phyloP scores from a whole-genome alignment of 2,329 filamentous ascomycete species.

The Lasiodiplodia hormozganensis region DNA sequence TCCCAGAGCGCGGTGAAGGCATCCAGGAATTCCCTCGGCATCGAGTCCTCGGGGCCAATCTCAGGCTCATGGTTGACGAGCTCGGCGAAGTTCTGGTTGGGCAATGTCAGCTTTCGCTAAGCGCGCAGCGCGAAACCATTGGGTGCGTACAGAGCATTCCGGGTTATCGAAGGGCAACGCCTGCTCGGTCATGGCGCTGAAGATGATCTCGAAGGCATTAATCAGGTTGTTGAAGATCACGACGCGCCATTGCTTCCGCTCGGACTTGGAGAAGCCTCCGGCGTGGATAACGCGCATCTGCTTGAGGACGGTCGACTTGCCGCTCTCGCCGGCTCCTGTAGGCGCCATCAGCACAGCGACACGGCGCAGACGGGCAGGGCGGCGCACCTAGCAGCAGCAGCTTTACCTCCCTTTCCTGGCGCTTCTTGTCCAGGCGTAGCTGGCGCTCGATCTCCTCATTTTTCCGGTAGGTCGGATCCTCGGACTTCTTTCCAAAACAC shows the following conservation, averaged over 20 bases:
- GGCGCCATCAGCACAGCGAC: slow-evolving; percentile 16
- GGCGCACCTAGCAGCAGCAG: slow-evolving; percentile 84
- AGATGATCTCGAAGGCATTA: slow-evolving; percentile 87
- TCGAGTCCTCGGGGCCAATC: slow-evolving; percentile 79
- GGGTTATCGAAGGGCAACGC: slow-evolving; percentile 78
- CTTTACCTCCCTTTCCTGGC: slow-evolving; percentile 86
- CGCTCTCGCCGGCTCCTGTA: slow-evolving; percentile 89
- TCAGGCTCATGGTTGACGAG: slow-evolving; percentile 81
- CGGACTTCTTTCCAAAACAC: slow-evolving; percentile 60
- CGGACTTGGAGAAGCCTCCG: slow-evolving; percentile 85
- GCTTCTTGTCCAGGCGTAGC: slow-evolving; percentile 87
- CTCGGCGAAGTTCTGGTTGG: slow-evolving; percentile 73
- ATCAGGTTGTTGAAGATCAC: slow-evolving; percentile 96
- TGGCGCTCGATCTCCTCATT: slow-evolving; percentile 82
- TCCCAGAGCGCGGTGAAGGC: slow-evolving; percentile 86
- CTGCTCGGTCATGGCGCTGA: slow-evolving; percentile 89
- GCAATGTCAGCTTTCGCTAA: slow-evolving; percentile 5
- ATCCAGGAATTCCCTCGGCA: slow-evolving; percentile 78
- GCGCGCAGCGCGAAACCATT: slow-evolving; percentile 26
- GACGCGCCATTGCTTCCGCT: slow-evolving; percentile 91
- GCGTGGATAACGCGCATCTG: slow-evolving; percentile 99
- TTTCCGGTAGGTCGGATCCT: slow-evolving; percentile 55
- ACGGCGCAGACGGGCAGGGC: neutral
- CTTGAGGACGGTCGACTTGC: slow-evolving; percentile 96
- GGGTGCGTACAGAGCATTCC: slow-evolving; percentile 72